phyloP scores from a whole-genome alignment of 805 yeast species.

The Starmerella bacillaris region DNA sequence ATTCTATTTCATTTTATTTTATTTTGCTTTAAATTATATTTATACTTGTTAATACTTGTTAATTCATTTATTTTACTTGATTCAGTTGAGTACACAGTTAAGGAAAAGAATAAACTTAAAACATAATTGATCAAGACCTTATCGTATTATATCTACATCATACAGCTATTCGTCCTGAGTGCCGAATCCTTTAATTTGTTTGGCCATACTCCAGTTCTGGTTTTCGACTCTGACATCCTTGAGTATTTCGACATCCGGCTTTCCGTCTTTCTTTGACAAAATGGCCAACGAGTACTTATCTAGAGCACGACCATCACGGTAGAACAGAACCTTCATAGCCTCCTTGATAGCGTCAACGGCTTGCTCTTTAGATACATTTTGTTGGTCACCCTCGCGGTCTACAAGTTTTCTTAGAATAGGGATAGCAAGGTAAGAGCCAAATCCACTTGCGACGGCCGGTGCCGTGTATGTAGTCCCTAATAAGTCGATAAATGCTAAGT shows the following conservation, averaged over 20 bases:
- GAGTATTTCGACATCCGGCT: slow-evolving; percentile 29
- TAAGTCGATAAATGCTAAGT: slow-evolving; percentile 71
- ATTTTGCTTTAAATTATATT: too few species aligned
- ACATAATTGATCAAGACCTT: too few species aligned
- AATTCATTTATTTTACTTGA: too few species aligned
- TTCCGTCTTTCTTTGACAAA: slow-evolving; percentile 41
- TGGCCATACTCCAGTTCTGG: slow-evolving; percentile 44
- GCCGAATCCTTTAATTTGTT: slow-evolving; percentile 79
- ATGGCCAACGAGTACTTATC: slow-evolving; percentile 72
- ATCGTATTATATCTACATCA: too few species aligned
- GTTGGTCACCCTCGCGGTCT: slow-evolving; percentile 60
- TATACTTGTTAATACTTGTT: too few species aligned
- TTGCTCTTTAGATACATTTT: slow-evolving; percentile 46
- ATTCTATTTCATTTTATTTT: too few species aligned
- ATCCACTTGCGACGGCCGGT: slow-evolving; percentile 86
- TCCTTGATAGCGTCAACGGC: slow-evolving; percentile 65
- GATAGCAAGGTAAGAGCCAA: slow-evolving; percentile 85
- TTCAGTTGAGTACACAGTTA: too few species aligned
- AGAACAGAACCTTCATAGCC: slow-evolving; percentile 84
- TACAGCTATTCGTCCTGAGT: slow-evolving; percentile 6
- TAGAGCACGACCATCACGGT: slow-evolving; percentile 88
- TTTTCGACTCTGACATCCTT: slow-evolving; percentile 10
- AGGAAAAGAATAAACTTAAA: too few species aligned
- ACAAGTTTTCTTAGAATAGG: slow-evolving; percentile 77
- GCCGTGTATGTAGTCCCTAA: slow-evolving; percentile 82